Conservation (phyloP, 805 yeast species). For the Yamadazyma endophytica region DNA sequence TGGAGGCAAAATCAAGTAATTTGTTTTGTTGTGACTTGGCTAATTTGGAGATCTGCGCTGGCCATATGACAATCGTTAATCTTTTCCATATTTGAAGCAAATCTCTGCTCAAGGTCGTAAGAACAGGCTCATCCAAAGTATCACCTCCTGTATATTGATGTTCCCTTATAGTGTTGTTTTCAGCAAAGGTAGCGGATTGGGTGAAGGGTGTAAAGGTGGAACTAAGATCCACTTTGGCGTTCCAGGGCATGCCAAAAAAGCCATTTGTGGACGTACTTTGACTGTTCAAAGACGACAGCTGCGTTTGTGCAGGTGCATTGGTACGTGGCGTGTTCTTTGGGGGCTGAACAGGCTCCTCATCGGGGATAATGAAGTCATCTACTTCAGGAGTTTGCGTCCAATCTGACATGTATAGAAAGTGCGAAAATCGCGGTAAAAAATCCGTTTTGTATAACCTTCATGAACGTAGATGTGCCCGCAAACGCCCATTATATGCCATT, state of each 20-base stretch:
- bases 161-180: conserved; percentile 31
- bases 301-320: not conserved
- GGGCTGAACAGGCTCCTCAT: conserved; percentile 20
- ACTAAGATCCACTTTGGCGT: conserved; percentile 24
- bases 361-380: conserved; percentile 35
- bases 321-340: conserved; percentile 1
- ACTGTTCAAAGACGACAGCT: not conserved
- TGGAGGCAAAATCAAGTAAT: conserved; percentile 30
- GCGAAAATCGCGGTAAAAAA: too few relatives aligned
- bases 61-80: conserved; percentile 41
- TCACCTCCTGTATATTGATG: conserved; percentile 64
- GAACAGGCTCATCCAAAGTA: conserved; percentile 68
- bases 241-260: conserved; percentile 8
- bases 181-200: conserved; percentile 13
- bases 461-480: too few relatives aligned
- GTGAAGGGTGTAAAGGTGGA: conserved; percentile 32
- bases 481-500: too few relatives aligned
- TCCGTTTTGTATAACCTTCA: too few relatives aligned
- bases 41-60: conserved; percentile 32
- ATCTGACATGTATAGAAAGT: conserved; percentile 7
- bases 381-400: conserved; percentile 13
- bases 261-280: too few relatives aligned
- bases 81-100: conserved; percentile 31
- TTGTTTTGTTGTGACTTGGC: conserved; percentile 32
- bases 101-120: conserved; percentile 46